Evolutionary conservation across 192 early-diverging fungal genomes (phyloP), one percentile per base, ranked within the genome.

Genomic region (Linnemannia zychae): DNA sequence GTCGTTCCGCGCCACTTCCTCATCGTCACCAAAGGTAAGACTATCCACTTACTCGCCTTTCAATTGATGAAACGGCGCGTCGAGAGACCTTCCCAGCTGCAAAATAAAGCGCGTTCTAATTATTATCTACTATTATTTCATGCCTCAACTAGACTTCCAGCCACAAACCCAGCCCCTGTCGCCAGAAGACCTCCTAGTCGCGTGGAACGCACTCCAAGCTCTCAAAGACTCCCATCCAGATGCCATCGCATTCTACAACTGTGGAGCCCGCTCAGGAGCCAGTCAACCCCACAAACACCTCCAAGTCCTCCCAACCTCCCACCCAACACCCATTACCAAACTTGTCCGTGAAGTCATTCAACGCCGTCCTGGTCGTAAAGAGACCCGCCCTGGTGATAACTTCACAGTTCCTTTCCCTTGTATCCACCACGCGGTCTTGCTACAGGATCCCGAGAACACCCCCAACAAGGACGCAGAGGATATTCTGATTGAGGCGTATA

Each of bases 281-380:
- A 91, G 90, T 60, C 92, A 93, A 70, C 79, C 77, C 38, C 92
- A 93, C 74, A 92, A 92, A 66, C 92, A 93, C 50, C 50, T 93
- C n/a, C 92, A 93, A 70, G 40, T 93, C 28, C 72, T 93, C 38
- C 90, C 91, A 17, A 69, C 89, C 18, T 66, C 78, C 15, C n/a
- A 15, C 3, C 80, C 82, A 9, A 79, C 90, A 22, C 92, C 92
- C 20, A 90, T 92, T 28, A 50, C 80, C 13, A 33, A 60, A n/a
- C 53, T 87, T 7, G 87, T 89, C 44, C 79, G 89, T 18, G 75
- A 80, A 5, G 72, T 74, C 28, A 63, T 85, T 9, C 76, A 88
- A 72, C 84, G 77, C 57, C 82, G 81, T 33, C 82, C 80, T 52
- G 89, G 91, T 79, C 88, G 78, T 52, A 77, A 71, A 53, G 72